Evolutionary conservation across 345 rosid species (phyloP).

Genomic region (Reutealis trisperma): DNA sequence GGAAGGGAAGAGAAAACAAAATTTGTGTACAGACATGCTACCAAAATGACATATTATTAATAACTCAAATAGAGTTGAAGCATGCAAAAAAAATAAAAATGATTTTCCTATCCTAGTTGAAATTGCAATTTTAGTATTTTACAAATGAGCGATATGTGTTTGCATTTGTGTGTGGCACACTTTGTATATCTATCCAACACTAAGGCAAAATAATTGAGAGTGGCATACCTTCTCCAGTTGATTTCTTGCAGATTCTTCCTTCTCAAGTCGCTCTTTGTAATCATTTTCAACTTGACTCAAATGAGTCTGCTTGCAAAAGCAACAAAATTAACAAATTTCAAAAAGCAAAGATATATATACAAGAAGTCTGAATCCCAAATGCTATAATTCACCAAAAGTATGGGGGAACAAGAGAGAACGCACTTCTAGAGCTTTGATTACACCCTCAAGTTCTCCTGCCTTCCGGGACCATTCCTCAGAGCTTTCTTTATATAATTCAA

Average conservation of each 20-base stretch:
- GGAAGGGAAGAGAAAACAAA: too few relatives aligned
- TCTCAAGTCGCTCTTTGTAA: slow-evolving; percentile 74
- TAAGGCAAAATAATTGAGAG: not conserved
- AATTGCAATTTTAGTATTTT: not conserved
- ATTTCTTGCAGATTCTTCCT: slow-evolving; percentile 64
- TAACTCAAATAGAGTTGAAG: not conserved
- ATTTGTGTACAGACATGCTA: not conserved
- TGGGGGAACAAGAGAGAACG: slow-evolving; percentile 13
- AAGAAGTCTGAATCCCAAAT: not conserved
- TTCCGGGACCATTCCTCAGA: slow-evolving; percentile 93
- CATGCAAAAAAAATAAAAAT: not conserved
- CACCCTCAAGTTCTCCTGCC: slow-evolving; percentile 98
- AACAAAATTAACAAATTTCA: too few relatives aligned
- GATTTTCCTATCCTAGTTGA: not conserved
- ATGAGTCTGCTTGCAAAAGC: slow-evolving; percentile 50
- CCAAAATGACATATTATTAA: not conserved
- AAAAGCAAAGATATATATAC: not conserved
- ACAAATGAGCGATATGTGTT: too few relatives aligned
- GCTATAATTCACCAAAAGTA: not conserved
- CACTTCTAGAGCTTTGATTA: slow-evolving; percentile 89
- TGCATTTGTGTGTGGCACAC: too few relatives aligned
- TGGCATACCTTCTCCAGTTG: slow-evolving; percentile 67
- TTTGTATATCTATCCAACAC: not conserved
- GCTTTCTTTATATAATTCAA: slow-evolving; percentile 84
- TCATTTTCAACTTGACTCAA: slow-evolving; percentile 69